A percentile compares a stretch with the other conserved stretches of the same genome.
phyloP scores from a whole-genome alignment of 192 early-diverging fungal genomes.

The Kappamyces sp. region DNA sequence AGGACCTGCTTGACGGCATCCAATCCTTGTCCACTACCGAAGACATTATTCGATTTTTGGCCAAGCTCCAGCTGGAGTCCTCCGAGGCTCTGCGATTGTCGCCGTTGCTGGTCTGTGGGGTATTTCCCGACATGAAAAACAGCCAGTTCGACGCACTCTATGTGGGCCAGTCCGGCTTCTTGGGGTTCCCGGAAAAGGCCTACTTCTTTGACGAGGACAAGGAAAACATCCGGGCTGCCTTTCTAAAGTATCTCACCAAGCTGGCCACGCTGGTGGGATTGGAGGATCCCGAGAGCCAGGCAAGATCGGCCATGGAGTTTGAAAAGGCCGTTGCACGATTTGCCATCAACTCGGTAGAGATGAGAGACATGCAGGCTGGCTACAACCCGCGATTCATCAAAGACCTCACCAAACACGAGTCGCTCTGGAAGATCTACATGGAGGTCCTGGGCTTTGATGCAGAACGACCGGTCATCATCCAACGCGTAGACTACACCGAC shows the following conservation, averaged over 20 bases:
- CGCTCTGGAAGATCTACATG: not conserved
- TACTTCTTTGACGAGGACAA: conserved; percentile 10
- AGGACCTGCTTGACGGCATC: not conserved
- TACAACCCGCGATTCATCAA: conserved; percentile 4
- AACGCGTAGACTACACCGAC: not conserved
- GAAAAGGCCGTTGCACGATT: conserved; percentile 1
- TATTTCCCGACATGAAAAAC: conserved; percentile 1
- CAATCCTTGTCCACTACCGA: not conserved
- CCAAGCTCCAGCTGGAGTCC: no score
- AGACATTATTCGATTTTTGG: conserved; percentile 5
- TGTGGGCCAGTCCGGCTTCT: not conserved
- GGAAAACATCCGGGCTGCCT: not conserved
- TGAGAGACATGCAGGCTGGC: not conserved
- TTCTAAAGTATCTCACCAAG: not conserved
- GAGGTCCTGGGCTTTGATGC: not conserved
- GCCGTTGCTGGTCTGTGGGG: not conserved
- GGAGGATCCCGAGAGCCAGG: not conserved
- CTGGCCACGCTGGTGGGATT: not conserved
- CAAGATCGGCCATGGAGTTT: not conserved
- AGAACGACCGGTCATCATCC: not conserved
- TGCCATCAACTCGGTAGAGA: not conserved
- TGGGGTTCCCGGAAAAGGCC: conserved; percentile 5
- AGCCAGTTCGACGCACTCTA: not conserved
- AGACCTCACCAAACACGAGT: not conserved
- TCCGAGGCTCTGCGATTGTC: no score